A percentile compares a stretch with the other conserved stretches of the same genome.
These are phyloP conservation scores for Fraxinus albicans DNA, from an alignment of 305 asterid genomes.

Conservation along the genomic window DNA sequence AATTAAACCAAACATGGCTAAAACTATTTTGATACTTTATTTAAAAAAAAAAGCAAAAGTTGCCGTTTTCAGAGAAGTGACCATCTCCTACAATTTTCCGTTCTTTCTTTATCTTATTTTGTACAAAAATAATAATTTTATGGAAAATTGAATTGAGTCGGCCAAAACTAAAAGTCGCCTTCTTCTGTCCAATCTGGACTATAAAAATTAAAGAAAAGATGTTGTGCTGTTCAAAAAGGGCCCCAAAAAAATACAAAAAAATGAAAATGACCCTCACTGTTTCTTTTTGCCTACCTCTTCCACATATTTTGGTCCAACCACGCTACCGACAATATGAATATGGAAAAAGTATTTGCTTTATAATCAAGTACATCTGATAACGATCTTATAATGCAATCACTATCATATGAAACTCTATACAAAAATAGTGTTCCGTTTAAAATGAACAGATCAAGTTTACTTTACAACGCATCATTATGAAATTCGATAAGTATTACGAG, in stretches of 20 bases:
- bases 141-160: background rate
- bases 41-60: too few relatives aligned
- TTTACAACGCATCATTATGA: background rate
- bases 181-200: background rate
- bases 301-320: background rate
- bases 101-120: too few relatives aligned
- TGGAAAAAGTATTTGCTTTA: background rate
- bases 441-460: background rate
- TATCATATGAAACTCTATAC: too few relatives aligned
- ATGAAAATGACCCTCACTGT: background rate
- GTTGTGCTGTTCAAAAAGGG: background rate
- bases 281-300: background rate
- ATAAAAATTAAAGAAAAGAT: background rate
- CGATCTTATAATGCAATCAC: too few relatives aligned
- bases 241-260: background rate
- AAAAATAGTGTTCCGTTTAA: too few relatives aligned
- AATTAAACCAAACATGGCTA: too few relatives aligned
- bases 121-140: background rate
- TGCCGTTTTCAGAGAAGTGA: too few relatives aligned
- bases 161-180: background rate
- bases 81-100: too few relatives aligned
- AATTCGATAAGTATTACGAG: background rate
- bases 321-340: background rate
- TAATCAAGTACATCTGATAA: background rate
- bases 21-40: too few relatives aligned